A percentile compares a stretch with the other conserved stretches of the same genome.
phyloP scores from a whole-genome alignment of 2,329 filamentous ascomycete species.

The Exophiala xenobiotica region DNA sequence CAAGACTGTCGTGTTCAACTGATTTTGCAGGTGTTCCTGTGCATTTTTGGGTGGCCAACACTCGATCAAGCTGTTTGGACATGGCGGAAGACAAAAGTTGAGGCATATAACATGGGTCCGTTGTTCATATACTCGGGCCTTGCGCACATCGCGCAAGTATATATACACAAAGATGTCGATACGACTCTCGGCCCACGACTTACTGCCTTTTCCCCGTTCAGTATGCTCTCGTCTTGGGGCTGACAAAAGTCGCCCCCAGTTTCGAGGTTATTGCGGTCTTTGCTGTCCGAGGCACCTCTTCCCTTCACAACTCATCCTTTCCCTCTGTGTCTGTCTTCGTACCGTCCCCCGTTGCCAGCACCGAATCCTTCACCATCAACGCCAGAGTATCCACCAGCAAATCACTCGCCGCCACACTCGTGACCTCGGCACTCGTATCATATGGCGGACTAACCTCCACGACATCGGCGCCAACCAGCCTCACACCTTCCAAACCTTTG shows the following conservation, averaged over 20 bases:
- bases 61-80: neutral
- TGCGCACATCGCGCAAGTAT: too few relatives aligned
- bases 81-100: neutral
- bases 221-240: too few relatives aligned
- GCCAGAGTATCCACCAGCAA: conserved; percentile 35
- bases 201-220: too few relatives aligned
- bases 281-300: too few relatives aligned
- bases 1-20: conserved; percentile 77
- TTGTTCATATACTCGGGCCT: neutral
- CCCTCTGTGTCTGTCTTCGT: neutral
- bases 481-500: conserved; percentile 29
- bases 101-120: too few relatives aligned
- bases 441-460: conserved; percentile 33
- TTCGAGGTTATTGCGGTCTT: too few relatives aligned
- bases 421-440: conserved; percentile 32
- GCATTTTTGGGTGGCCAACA: neutral
- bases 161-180: too few relatives aligned
- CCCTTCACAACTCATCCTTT: conserved; percentile 23
- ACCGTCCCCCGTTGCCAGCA: conserved; percentile 5
- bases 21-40: neutral
- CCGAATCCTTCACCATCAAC: conserved; percentile 32
- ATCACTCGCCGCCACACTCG: conserved; percentile 34
- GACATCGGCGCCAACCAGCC: conserved; percentile 32
- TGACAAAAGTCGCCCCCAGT: too few relatives aligned
- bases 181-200: too few relatives aligned